These are phyloP conservation scores for Fallopia convolvulus DNA, from an alignment of 148 eudicot genomes.

Conservation along the genomic window DNA sequence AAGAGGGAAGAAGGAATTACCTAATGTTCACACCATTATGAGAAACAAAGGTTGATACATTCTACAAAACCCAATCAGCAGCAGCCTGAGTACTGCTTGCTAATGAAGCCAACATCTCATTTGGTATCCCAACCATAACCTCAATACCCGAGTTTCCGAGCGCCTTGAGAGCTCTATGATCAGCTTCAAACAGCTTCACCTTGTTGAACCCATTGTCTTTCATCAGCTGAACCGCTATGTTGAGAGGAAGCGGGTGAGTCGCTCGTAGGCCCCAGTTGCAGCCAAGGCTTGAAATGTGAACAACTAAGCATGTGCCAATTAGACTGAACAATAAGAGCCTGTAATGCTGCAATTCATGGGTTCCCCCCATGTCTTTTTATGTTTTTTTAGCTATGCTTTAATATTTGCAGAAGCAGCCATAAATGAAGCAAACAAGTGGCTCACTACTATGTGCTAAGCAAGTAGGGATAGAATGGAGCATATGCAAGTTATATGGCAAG, in stretches of 20 bases:
- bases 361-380: conserved; percentile 21
- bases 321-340: conserved; percentile 20
- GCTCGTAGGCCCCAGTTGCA: conserved; percentile 73
- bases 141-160: conserved; percentile 78
- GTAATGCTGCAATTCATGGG: background rate
- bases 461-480: background rate
- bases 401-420: background rate
- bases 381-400: background rate
- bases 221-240: conserved; percentile 60
- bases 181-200: conserved; percentile 90
- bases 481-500: background rate
- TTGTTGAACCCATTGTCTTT: conserved; percentile 83
- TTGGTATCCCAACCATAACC: conserved; percentile 95
- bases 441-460: background rate
- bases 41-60: conserved; percentile 69
- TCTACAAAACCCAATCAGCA: conserved; percentile 64
- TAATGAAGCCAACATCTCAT: conserved; percentile 59
- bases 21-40: conserved; percentile 62
- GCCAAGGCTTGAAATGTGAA: conserved; percentile 43
- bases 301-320: conserved; percentile 15
- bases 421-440: background rate
- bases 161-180: conserved; percentile 58
- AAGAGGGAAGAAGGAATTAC: conserved; percentile 25
- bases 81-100: conserved; percentile 62
- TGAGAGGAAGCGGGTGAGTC: conserved; percentile 63